Base-by-base conservation (phyloP, 2,329 filamentous ascomycete species). In the Alternaria consortialis region DNA sequence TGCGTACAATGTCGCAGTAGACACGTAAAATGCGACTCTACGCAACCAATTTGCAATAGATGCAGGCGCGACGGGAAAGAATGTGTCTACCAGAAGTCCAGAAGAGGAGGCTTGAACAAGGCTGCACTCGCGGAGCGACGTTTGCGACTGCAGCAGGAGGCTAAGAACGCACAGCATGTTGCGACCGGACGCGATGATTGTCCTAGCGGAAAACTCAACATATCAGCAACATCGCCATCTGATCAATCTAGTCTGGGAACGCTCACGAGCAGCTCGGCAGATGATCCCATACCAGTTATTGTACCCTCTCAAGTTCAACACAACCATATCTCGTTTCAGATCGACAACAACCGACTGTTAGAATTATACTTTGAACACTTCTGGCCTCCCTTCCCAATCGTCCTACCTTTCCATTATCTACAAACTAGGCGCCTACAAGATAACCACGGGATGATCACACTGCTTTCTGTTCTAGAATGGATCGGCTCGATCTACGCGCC, bases 341-440 rank as follows among this genome's bases (percentile, higher is more conserved):
- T 77, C 46, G 74, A 56, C 54, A 58, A 62, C 5, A 69, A 75
- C 25, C 68, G 74, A 37, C 61, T 78, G 25, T 15, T 77, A 2
- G 72, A 75, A 15, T 53, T 77, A 12, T 78, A 66, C 48, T 77
- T 71, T 43, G 74, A 81, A 15, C 81, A 83, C 70, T 87, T 87
- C 71, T 82, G 86, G 67, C 75, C 80, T 0, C 77, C 82, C 0
- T 85, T 87, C 70, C 86, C 86, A 0, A 80, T 87, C 48, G 72
- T 87, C 1, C 79, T 86, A 3, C 86, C 86, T 0, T 72, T 80
- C 29, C 79, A 67, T 66, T 82, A 43, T 77, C 75, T 67, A 62
- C 74, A 61, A 66, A 75, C 59, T 32, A 65, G 73, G 34, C 70
- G 57, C 17, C 27, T 62, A 36, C 56, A 43, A 1, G 42, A 48